These are phyloP conservation scores for Acacia crassicarpa DNA, from an alignment of 306 rosid genomes.

Conservation along the genomic window DNA sequence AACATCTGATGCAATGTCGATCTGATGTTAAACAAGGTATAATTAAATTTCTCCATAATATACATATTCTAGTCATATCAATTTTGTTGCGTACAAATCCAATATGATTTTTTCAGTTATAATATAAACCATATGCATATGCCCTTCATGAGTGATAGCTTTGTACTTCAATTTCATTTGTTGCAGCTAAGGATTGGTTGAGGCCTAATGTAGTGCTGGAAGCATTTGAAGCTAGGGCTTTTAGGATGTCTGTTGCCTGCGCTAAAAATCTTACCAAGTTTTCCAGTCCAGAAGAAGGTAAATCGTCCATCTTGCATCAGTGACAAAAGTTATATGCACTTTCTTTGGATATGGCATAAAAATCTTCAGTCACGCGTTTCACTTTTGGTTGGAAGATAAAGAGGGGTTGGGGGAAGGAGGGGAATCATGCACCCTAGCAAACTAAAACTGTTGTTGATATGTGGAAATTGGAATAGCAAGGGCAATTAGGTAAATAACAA, in stretches of 20 bases:
- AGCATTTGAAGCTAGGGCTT: slow-evolving; percentile 91
- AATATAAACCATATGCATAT: slow-evolving; percentile 8
- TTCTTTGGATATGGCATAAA: background rate
- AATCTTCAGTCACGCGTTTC: background rate
- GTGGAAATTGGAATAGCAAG: no score
- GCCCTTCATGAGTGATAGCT: slow-evolving; percentile 17
- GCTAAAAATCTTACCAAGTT: slow-evolving; percentile 72
- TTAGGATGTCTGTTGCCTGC: slow-evolving; percentile 72
- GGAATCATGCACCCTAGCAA: background rate
- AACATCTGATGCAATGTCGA: slow-evolving; percentile 62
- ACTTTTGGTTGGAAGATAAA: background rate
- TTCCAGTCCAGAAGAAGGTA: slow-evolving; percentile 79
- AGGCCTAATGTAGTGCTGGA: slow-evolving; percentile 66
- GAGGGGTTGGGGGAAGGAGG: background rate
- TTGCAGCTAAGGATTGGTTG: slow-evolving; percentile 93
- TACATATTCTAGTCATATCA: slow-evolving; percentile 7
- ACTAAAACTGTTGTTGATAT: background rate
- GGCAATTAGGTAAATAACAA: no score
- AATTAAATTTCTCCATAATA: slow-evolving; percentile 17
- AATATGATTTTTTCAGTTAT: slow-evolving; percentile 11
- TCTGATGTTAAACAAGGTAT: slow-evolving; percentile 70
- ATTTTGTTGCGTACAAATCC: slow-evolving; percentile 24
- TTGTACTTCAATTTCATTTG: slow-evolving; percentile 11
- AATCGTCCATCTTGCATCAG: slow-evolving; percentile 20
- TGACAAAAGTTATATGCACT: slow-evolving; percentile 19